Evolutionary conservation across 2,329 filamentous ascomycete species (phyloP).

Genomic region (Neofusicoccum ribis): DNA sequence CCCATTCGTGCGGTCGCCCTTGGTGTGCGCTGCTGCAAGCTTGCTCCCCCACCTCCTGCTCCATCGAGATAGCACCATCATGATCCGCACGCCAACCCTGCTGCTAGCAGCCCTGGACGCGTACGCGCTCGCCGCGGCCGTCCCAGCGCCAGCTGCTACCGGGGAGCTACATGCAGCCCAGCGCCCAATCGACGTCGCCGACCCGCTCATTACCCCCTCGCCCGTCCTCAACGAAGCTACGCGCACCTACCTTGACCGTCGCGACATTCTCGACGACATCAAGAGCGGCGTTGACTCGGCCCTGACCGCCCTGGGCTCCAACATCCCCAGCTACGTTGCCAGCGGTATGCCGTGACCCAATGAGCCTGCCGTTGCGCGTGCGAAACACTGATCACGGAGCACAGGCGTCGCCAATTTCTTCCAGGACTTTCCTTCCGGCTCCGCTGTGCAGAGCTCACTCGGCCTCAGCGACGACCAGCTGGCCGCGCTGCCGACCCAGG

Average conservation of each 20-base stretch:
- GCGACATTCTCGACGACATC: slow-evolving; percentile 36
- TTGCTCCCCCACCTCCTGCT: slow-evolving; percentile 10
- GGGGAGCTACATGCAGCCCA: not conserved
- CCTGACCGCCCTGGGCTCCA: slow-evolving; percentile 33
- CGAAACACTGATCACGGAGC: not conserved
- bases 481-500: slow-evolving; percentile 65
- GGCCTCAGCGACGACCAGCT: slow-evolving; percentile 61
- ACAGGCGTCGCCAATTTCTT: slow-evolving; percentile 65
- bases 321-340: slow-evolving; percentile 39
- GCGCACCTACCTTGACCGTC: slow-evolving; percentile 25
- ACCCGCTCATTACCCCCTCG: slow-evolving; percentile 15
- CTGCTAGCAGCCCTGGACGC: slow-evolving; percentile 18
- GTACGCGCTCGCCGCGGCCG: slow-evolving; percentile 14
- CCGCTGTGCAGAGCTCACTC: slow-evolving; percentile 61
- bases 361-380: too few relatives aligned
- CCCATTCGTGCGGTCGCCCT: not conserved
- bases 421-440: slow-evolving; percentile 64
- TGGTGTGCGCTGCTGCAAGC: not conserved
- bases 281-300: slow-evolving; percentile 32
- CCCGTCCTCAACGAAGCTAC: slow-evolving; percentile 13
- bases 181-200: slow-evolving; percentile 2
- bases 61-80: slow-evolving; percentile 16
- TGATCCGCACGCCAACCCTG: slow-evolving; percentile 18
- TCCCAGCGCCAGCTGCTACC: slow-evolving; percentile 13
- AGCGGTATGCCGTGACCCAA: slow-evolving; percentile 28